Evolutionary conservation across 1,284 basidiomycete genomes (phyloP).

Genomic region (Malassezia nana): DNA sequence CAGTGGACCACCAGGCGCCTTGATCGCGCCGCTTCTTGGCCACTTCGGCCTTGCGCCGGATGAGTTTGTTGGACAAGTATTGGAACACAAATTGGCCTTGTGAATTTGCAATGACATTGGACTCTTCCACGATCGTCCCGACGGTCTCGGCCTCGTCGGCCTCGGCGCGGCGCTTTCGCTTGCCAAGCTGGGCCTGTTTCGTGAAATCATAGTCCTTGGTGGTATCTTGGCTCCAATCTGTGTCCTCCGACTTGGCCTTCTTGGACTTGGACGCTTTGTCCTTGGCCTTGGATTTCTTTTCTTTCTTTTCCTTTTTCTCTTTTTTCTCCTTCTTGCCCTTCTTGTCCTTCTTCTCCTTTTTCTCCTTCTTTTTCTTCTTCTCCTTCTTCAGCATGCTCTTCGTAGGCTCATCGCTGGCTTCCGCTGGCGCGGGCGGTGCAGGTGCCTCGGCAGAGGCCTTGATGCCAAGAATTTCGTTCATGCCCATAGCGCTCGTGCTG

Average conservation of each 20-base stretch:
- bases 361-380: constrained; percentile 4
- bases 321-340: neutral
- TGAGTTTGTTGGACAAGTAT: constrained; percentile 36
- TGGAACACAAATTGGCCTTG: constrained; percentile 30
- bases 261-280: neutral
- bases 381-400: constrained; percentile 2
- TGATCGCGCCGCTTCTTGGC: constrained; percentile 25
- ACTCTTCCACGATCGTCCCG: constrained; percentile 16
- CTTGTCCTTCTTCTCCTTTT: constrained; percentile 2
- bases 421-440: too few relatives aligned
- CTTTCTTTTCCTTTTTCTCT: constrained; percentile 11
- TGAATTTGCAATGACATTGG: constrained; percentile 24
- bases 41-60: constrained; percentile 35
- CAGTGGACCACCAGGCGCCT: constrained; percentile 32
- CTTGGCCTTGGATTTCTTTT: neutral
- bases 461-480: constrained; percentile 45
- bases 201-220: neutral
- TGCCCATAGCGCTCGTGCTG: constrained; percentile 25
- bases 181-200: constrained; percentile 6
- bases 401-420: constrained; percentile 7
- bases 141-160: neutral
- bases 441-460: neutral
- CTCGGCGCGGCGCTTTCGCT: neutral
- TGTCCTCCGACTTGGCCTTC: constrained; percentile 5
- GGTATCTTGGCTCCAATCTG: neutral